A percentile compares a stretch with the other conserved stretches of the same genome.
Evolutionary conservation across 148 eudicot species (phyloP).

Genomic region (Heliamphora exappendiculata): DNA sequence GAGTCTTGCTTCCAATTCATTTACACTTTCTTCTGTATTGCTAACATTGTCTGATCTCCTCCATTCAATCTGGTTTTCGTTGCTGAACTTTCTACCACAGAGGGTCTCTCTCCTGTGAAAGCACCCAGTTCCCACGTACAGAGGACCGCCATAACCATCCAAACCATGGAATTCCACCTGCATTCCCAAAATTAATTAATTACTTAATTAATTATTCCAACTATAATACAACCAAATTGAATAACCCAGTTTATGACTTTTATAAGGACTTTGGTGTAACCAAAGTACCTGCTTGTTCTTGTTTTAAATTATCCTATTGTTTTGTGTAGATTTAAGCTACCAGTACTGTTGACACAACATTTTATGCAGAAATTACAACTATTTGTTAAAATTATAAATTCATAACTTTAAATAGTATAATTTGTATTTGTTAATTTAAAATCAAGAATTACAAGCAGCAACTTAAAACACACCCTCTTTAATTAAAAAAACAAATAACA

Average conservation of each 20-base stretch:
- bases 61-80: slow-evolving; percentile 33
- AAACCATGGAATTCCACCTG: slow-evolving; percentile 67
- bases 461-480: too few relatives aligned
- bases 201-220: neutral
- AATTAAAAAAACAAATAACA: too few relatives aligned
- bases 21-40: slow-evolving; percentile 14
- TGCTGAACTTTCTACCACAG: slow-evolving; percentile 43
- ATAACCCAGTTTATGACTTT: neutral
- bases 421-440: neutral
- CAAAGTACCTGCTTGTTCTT: too few relatives aligned
- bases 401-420: neutral
- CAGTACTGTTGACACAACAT: too few relatives aligned
- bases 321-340: too few relatives aligned
- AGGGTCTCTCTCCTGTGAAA: slow-evolving; percentile 72
- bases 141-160: slow-evolving; percentile 78
- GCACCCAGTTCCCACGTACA: slow-evolving; percentile 74
- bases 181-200: too few relatives aligned
- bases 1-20: slow-evolving; percentile 41
- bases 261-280: too few relatives aligned
- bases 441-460: too few relatives aligned
- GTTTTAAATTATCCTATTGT: too few relatives aligned
- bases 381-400: too few relatives aligned
- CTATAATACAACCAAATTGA: neutral
- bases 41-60: slow-evolving; percentile 14
- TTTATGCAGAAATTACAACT: too few relatives aligned